These are phyloP conservation scores for Leptosphaerulina australis DNA, from an alignment of 2,329 filamentous ascomycete genomes.

Conservation along the genomic window DNA sequence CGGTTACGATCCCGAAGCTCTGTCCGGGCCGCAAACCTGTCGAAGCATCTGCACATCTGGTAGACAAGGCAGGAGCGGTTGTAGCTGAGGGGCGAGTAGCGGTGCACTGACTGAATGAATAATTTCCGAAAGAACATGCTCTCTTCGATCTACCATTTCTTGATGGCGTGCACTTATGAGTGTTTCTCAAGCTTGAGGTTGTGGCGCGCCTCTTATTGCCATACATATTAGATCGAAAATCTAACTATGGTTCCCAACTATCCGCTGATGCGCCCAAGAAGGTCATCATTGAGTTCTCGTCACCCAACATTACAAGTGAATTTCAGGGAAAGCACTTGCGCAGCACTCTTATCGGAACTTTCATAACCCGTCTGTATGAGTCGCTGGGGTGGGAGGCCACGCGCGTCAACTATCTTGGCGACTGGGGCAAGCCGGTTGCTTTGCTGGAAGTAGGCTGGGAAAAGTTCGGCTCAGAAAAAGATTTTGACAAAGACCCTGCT, in stretches of 20 bases:
- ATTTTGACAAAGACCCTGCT: slow-evolving; percentile 67
- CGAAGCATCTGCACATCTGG: slow-evolving; percentile 24
- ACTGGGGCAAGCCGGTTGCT: slow-evolving; percentile 70
- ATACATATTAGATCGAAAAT: slow-evolving; percentile 62
- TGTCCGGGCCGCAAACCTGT: slow-evolving; percentile 29
- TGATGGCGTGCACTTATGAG: slow-evolving; percentile 68
- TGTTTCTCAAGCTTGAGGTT: slow-evolving; percentile 67
- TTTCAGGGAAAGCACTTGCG: slow-evolving; percentile 70
- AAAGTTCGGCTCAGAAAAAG: slow-evolving; percentile 69
- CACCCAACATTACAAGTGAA: slow-evolving; percentile 75
- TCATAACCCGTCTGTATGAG: slow-evolving; percentile 65
- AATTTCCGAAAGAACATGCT: slow-evolving; percentile 72
- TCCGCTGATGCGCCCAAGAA: slow-evolving; percentile 60
- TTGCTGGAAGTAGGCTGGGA: slow-evolving; percentile 69
- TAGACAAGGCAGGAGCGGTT: slow-evolving; percentile 27
- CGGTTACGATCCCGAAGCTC: slow-evolving; percentile 36
- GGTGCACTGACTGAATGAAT: background rate
- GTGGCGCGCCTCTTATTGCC: slow-evolving; percentile 67
- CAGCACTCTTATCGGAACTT: slow-evolving; percentile 70
- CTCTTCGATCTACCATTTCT: slow-evolving; percentile 68
- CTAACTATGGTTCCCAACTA: slow-evolving; percentile 63
- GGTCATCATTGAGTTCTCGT: slow-evolving; percentile 73
- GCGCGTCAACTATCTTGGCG: slow-evolving; percentile 69
- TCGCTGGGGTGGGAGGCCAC: slow-evolving; percentile 66
- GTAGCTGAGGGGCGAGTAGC: too few species aligned